A percentile compares a stretch with the other conserved stretches of the same genome.
Conservation (phyloP, 805 yeast species). For the Ogataea kodamae region DNA sequence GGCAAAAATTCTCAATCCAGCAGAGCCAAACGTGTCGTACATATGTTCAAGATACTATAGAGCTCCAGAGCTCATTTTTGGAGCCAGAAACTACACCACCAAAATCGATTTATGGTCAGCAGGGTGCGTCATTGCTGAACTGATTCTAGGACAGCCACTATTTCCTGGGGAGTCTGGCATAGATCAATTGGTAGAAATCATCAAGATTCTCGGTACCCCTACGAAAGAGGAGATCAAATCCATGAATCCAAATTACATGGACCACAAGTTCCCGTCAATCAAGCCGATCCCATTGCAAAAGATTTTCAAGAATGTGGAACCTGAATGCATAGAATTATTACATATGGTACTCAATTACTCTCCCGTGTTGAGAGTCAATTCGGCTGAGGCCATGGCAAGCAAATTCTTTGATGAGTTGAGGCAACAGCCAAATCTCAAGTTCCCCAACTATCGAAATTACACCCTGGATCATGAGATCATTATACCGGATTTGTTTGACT, state of each 20-base stretch:
- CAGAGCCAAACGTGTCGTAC: conserved; percentile 92
- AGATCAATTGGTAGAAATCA: conserved; percentile 94
- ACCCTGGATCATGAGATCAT: conserved; percentile 34
- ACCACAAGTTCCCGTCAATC: conserved; percentile 88
- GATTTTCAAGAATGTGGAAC: conserved; percentile 57
- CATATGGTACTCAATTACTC: conserved; percentile 61
- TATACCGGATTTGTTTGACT: conserved; percentile 51
- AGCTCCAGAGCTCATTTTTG: conserved; percentile 97
- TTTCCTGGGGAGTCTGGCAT: conserved; percentile 98
- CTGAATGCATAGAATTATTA: conserved; percentile 54
- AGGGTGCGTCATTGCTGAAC: conserved; percentile 97
- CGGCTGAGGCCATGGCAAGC: conserved; percentile 50
- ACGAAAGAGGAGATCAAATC: conserved; percentile 84
- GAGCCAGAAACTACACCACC: conserved; percentile 94
- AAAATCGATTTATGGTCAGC: conserved; percentile 97
- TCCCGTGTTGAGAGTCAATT: conserved; percentile 60
- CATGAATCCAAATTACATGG: conserved; percentile 97
- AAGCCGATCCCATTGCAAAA: conserved; percentile 71
- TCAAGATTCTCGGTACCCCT: conserved; percentile 94
- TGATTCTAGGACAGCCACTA: conserved; percentile 90
- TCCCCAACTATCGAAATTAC: conserved; percentile 39
- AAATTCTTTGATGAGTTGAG: conserved; percentile 55
- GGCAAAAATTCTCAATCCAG: conserved; percentile 85
- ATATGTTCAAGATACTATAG: conserved; percentile 95
- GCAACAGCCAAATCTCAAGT: conserved; percentile 20